Evolutionary conservation across 192 early-diverging fungal genomes (phyloP).

Genomic region (Podochytrium sp.): DNA sequence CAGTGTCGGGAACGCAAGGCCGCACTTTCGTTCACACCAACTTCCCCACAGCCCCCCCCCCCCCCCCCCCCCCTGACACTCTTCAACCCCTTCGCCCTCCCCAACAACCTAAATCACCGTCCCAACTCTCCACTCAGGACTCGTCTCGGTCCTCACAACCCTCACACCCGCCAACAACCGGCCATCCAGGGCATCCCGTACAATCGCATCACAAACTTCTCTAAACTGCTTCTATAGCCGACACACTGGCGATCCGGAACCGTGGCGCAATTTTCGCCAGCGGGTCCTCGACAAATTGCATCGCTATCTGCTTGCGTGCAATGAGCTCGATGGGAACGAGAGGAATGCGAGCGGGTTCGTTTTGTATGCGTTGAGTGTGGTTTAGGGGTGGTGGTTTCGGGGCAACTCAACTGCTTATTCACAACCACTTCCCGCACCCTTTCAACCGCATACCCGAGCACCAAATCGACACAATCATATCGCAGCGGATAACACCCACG

Average conservation of each 20-base stretch:
- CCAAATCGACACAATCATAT: slow-evolving; percentile 84
- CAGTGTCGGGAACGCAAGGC: no score
- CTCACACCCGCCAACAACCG: slow-evolving; percentile 44
- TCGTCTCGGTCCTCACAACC: background rate
- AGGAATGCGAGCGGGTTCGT: slow-evolving; percentile 50
- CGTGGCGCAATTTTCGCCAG: slow-evolving; percentile 13
- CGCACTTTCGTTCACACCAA: no score
- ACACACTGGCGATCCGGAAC: slow-evolving; percentile 63
- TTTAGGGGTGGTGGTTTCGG: slow-evolving; percentile 76
- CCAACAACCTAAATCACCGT: no score
- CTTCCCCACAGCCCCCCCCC: no score
- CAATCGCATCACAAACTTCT: slow-evolving; percentile 76
- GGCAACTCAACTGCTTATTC: slow-evolving; percentile 28
- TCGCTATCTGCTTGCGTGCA: slow-evolving; percentile 82
- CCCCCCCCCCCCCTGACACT: no score
- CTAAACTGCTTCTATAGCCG: slow-evolving; percentile 80
- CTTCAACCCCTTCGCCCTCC: no score
- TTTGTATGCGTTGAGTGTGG: slow-evolving; percentile 78
- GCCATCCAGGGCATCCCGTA: slow-evolving; percentile 82
- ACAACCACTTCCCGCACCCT: slow-evolving; percentile 55
- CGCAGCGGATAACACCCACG: slow-evolving; percentile 86
- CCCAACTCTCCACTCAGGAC: no score
- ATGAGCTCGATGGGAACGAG: slow-evolving; percentile 63
- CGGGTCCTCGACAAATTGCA: slow-evolving; percentile 62
- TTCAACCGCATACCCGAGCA: slow-evolving; percentile 85